Evolutionary conservation across 106 monocot genomes (phyloP).

Genomic region (Chionographis japonica): DNA sequence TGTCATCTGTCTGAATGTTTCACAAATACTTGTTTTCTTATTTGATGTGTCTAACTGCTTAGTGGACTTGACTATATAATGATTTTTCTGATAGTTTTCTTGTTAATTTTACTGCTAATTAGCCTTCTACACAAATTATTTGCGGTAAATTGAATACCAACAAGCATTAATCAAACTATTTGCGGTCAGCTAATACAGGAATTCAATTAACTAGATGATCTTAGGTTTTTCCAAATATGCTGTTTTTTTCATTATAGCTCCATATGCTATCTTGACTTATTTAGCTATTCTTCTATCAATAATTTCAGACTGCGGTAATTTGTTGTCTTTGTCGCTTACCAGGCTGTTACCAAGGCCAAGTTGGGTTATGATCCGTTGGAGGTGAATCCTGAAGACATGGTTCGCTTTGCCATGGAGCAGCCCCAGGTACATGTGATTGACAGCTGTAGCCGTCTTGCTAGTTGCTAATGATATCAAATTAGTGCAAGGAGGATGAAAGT

Average conservation of each 20-base stretch:
- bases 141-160: too few species aligned
- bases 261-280: neutral
- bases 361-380: constrained; percentile 95
- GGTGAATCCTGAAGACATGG: constrained; percentile 99
- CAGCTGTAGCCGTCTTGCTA: neutral
- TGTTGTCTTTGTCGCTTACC: constrained; percentile 12
- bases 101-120: too few species aligned
- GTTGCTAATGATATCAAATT: neutral
- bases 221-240: neutral
- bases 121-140: too few species aligned
- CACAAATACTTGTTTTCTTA: too few species aligned
- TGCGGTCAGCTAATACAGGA: too few species aligned
- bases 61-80: too few species aligned
- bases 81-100: too few species aligned
- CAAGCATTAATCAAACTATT: too few species aligned
- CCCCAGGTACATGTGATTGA: constrained; percentile 60
- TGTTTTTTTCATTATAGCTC: neutral
- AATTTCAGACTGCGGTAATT: too few species aligned
- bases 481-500: neutral
- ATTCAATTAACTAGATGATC: neutral
- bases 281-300: neutral
- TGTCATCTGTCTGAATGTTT: too few species aligned
- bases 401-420: constrained; percentile 91
- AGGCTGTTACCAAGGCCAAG: constrained; percentile 97
- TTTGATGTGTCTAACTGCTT: too few species aligned